phyloP scores from a whole-genome alignment of 495 filamentous ascomycete species.

The Penicillium psychrofluorescens region DNA sequence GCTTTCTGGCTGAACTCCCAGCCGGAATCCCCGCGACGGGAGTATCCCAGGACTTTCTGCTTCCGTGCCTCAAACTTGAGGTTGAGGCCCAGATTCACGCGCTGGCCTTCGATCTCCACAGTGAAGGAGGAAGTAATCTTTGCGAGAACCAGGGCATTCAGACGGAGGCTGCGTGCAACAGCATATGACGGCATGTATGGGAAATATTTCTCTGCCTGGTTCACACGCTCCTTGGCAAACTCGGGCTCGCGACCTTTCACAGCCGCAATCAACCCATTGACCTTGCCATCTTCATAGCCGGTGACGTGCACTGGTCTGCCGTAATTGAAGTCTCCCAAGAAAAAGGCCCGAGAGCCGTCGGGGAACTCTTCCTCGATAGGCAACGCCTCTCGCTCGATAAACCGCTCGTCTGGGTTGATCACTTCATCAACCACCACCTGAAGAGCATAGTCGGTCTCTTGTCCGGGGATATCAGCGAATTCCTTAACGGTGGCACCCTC shows the following conservation, averaged over 20 bases:
- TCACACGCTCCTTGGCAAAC: slow-evolving; percentile 69
- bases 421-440: slow-evolving; percentile 89
- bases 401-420: slow-evolving; percentile 83
- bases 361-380: slow-evolving; percentile 93
- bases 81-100: slow-evolving; percentile 88
- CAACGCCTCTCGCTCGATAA: slow-evolving; percentile 78
- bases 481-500: slow-evolving; percentile 89
- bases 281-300: slow-evolving; percentile 64
- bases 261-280: slow-evolving; percentile 66
- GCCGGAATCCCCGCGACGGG: slow-evolving; percentile 70
- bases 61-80: slow-evolving; percentile 95
- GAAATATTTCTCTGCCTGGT: slow-evolving; percentile 53
- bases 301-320: slow-evolving; percentile 80
- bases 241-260: slow-evolving; percentile 66
- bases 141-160: slow-evolving; percentile 83
- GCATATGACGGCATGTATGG: slow-evolving; percentile 81
- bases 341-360: slow-evolving; percentile 72
- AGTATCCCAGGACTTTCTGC: slow-evolving; percentile 93
- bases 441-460: slow-evolving; percentile 86
- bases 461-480: slow-evolving; percentile 79
- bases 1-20: slow-evolving; percentile 95
- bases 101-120: slow-evolving; percentile 67
- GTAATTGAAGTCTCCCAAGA: slow-evolving; percentile 92
- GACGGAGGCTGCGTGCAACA: slow-evolving; percentile 69
- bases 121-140: slow-evolving; percentile 94